Percentiles rank a stretch among this genome's conserved stretches.
Conservation (phyloP, 345 rosid species). For the Aquilaria sinensis region DNA sequence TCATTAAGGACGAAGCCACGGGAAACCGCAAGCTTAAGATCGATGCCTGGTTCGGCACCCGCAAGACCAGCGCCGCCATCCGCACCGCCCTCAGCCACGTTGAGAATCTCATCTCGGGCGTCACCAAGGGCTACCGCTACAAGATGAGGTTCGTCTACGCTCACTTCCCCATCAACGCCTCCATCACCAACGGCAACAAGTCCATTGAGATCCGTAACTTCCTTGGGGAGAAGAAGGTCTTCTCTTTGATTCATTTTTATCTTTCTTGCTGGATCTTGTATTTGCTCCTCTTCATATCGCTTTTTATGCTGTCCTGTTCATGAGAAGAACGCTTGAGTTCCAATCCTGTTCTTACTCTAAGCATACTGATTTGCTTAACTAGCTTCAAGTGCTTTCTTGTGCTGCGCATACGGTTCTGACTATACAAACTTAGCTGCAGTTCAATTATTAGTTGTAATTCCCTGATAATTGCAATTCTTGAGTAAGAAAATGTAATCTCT, state of each 20-base stretch:
- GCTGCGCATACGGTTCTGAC: too few relatives aligned
- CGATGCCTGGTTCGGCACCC: constrained; percentile 54
- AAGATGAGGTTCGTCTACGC: constrained; percentile 88
- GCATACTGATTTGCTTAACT: too few relatives aligned
- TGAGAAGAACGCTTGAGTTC: not conserved
- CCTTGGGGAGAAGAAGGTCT: constrained; percentile 60
- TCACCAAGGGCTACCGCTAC: constrained; percentile 68
- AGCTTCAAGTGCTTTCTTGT: too few relatives aligned
- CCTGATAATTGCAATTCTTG: too few relatives aligned
- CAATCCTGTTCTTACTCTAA: not conserved
- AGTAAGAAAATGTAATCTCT: too few relatives aligned
- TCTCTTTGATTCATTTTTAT: not conserved
- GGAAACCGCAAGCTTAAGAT: constrained; percentile 51
- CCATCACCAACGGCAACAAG: constrained; percentile 35
- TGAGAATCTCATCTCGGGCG: constrained; percentile 59
- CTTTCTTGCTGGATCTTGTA: not conserved
- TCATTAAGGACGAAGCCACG: constrained; percentile 39
- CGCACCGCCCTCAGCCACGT: constrained; percentile 72
- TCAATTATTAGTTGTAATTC: too few relatives aligned
- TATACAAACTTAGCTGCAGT: too few relatives aligned
- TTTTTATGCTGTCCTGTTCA: not conserved
- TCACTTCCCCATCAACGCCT: constrained; percentile 81
- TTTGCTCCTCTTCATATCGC: not conserved
- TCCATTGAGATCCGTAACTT: constrained; percentile 76
- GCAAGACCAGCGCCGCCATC: constrained; percentile 58